Evolutionary conservation across 805 yeast genomes (phyloP), one percentile per base, ranked within the genome.

Genomic region (Wickerhamiella vanderwaltii): DNA sequence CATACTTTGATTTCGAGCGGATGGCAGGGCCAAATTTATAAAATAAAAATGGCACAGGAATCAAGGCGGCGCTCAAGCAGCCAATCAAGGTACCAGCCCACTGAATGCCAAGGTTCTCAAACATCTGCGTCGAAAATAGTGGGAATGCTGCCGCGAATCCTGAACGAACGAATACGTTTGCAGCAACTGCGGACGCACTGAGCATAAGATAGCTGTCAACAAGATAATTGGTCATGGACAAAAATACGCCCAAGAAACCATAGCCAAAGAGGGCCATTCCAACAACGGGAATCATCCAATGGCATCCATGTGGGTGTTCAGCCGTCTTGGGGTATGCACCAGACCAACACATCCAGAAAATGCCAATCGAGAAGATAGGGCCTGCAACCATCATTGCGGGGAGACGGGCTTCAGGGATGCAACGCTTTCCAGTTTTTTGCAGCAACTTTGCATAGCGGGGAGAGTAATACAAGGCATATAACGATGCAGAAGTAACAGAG

Each of bases 341-440:
- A 7, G 88, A 66, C 95, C 95, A 86, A 44, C 82, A 73, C 58
- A 86, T 68, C 94, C 94, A 81, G 53, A 85, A 68, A 47, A 85
- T 64, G 41, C 95, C 95, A 41, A 74, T 65, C 22, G 93, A 79
- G 65, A 86, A 83, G 6, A 70, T 56, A 41, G 82, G 48, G 18
- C 78, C 76, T 24, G 94, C 87, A 32, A 70, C 60, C 61, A 83
- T 71, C 79, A 85, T 73, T 25, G 87, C 76, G 13, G 77, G 74
- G 44, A 86, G 65, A 60, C 95, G 74, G 26, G 77, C 79, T 60
- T 86, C 95, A 0, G 95, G 93, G 15, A 77, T 71, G 3, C 76
- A 73, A 47, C 63, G 66, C 36, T 77, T 77, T 29, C 70, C 71
- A 54, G 76, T 75, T n/a, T 57, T 64, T 25, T 53, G 60, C 55